Evolutionary conservation across 768 basidiomycete species (phyloP).

Genomic region (Panaeolus papilionaceus): DNA sequence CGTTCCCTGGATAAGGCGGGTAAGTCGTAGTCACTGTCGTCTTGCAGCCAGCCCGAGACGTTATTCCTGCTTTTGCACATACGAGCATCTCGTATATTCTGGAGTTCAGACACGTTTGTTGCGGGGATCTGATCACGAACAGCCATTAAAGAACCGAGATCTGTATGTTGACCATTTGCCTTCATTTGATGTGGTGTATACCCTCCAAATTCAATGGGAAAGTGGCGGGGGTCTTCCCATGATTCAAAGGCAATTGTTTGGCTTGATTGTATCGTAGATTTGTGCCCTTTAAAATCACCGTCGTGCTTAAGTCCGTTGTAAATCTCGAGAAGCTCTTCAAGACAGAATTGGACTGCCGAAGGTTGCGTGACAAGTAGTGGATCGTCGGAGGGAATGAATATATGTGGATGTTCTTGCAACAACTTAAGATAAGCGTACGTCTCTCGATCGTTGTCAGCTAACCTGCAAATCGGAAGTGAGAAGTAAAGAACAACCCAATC

Average conservation of each 20-base stretch:
- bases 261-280: conserved; percentile 1
- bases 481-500: background rate
- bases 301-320: background rate
- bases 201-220: background rate
- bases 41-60: background rate
- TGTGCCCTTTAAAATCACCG: background rate
- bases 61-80: background rate
- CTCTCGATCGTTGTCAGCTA: background rate
- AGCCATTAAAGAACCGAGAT: background rate
- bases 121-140: background rate
- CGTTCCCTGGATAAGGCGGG: background rate
- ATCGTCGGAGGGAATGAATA: background rate
- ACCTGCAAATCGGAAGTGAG: background rate
- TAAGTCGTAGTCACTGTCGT: background rate
- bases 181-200: background rate
- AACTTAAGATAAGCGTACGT: background rate
- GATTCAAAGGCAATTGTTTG: background rate
- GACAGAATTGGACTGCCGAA: background rate
- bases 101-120: background rate
- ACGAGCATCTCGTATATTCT: background rate
- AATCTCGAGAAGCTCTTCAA: background rate
- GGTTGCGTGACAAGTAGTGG: background rate
- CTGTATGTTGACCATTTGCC: background rate
- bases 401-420: background rate
- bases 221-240: conserved; percentile 2